Evolutionary conservation across 2,329 filamentous ascomycete genomes (phyloP).

Genomic region (Ampelomyces quisqualis): DNA sequence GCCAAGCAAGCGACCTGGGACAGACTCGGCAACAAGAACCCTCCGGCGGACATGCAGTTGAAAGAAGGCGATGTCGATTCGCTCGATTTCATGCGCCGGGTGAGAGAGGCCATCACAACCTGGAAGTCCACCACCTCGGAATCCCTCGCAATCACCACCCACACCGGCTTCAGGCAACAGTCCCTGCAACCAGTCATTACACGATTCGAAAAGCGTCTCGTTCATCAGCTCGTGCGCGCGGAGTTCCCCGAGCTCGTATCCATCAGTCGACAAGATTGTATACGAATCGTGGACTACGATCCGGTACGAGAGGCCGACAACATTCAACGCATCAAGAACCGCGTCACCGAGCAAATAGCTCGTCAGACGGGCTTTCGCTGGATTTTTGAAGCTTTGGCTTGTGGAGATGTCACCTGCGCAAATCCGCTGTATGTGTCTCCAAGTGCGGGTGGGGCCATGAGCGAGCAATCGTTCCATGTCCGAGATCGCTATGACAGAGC

Average conservation of each 20-base stretch:
- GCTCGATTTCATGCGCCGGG: slow-evolving; percentile 53
- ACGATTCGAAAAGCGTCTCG: slow-evolving; percentile 62
- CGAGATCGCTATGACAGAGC: slow-evolving; percentile 45
- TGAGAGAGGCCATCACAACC: slow-evolving; percentile 48
- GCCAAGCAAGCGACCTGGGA: slow-evolving; percentile 50
- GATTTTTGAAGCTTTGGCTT: slow-evolving; percentile 51
- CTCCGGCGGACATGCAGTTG: slow-evolving; percentile 49
- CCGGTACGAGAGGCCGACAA: slow-evolving; percentile 48
- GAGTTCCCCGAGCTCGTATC: slow-evolving; percentile 56
- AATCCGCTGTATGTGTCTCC: slow-evolving; percentile 42
- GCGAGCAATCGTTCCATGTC: slow-evolving; percentile 39
- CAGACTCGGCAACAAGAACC: slow-evolving; percentile 43
- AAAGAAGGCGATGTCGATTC: slow-evolving; percentile 55
- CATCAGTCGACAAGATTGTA: slow-evolving; percentile 46
- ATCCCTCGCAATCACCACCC: slow-evolving; percentile 32
- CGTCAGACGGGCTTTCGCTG: slow-evolving; percentile 53
- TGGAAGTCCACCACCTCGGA: slow-evolving; percentile 44
- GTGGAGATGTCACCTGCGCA: slow-evolving; percentile 39
- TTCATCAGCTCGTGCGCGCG: slow-evolving; percentile 65
- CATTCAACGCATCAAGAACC: slow-evolving; percentile 37
- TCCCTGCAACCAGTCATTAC: slow-evolving; percentile 24
- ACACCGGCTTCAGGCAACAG: slow-evolving; percentile 26
- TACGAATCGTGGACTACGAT: slow-evolving; percentile 48
- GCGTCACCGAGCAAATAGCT: slow-evolving; percentile 45
- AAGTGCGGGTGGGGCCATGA: slow-evolving; percentile 38